Base-by-base conservation (phyloP, 768 basidiomycete genomes). In the Gloeopeniophorella convolvens region DNA sequence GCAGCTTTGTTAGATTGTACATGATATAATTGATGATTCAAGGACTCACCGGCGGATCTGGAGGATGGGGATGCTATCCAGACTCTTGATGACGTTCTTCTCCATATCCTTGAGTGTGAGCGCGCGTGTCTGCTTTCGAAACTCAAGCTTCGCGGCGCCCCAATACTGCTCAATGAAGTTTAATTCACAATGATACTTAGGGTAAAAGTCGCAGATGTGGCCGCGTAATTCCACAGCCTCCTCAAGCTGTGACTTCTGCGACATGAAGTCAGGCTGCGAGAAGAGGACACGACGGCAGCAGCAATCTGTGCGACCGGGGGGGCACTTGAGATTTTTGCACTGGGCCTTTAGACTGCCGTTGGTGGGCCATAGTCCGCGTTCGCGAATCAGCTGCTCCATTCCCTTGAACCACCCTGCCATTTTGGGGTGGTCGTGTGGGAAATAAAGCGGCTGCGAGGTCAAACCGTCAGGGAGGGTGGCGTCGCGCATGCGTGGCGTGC, bases 391-490 rank as follows among this genome's bases (percentile, higher is more conserved):
- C 31, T 31, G 5, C 21, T 40, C 43, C 28, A 32, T 45, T 6
- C 43, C 43, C 12, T 45, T 45, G 20, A 45, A 45, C 43, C 43
- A 45, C 2, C 43, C 20, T 16, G 39, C 20, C 39, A 40, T 40
- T 1, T 3, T 40, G 9, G 39, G 39, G 15, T 40, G 39, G 21
- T 40, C 43, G 0, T 33, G 15, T 5, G 43, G 43, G 5, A 45
- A 45, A 21, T 45, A 45, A 13, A 45, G 21, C 1, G 31, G 12
- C 1, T 45, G 43, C 8, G 18, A 11, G 0, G 16, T 18, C 16
- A 60, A 4, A 26, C 42, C 16, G 46, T 53, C 6, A 49, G n/a
- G n/a, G n/a, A 9, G n/a, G 20, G 20, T 35, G 34, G n/a, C 10
- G 2, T 3, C 6, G 5, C n/a, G n/a, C 34, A 35, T 35, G n/a